Base-by-base conservation (phyloP, 2,329 filamentous ascomycete genomes). In the Neonectria coccinea region DNA sequence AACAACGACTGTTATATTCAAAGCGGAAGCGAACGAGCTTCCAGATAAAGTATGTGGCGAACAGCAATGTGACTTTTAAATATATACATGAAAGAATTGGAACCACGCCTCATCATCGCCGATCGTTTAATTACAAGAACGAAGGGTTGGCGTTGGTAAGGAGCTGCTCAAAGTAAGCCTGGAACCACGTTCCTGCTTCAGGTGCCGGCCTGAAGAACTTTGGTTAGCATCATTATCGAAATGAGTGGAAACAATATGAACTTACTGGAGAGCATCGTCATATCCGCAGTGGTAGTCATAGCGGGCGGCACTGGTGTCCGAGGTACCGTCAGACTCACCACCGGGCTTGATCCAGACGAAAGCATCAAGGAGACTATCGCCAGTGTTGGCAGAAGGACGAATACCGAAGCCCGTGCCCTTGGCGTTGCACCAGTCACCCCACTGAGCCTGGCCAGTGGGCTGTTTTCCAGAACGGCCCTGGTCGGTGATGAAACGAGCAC, bases 341-440 rank as follows among this genome's bases (percentile, higher is more conserved):
- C 89, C 89, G 5, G 89, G 89, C 84, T 91, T 92, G 70, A 91
- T 81, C 89, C 89, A 91, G 62, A 91, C 89, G 68, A 91, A 89
- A 44, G 89, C 88, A 75, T 92, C 90, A 36, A 85, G 81, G 18
- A 89, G 79, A 2, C 78, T 74, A 67, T 88, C 83, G 14, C 86
- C 87, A 9, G 89, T 91, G 73, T 86, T 80, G n/a, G 87, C 82
- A 4, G 85, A 86, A 2, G 89, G 88, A n/a, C 88, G 84, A n/a
- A 78, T 77, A 64, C 89, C 90, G 66, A 91, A 91, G 8, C 89
- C 89, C 56, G 88, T 87, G 33, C 84, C 86, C 33, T 80, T 84
- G 65, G 87, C 83, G 71, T 91, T 91, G 81, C 89, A 91, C 89
- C 89, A 91, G 74, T 91, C 83, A 45, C 88, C 89, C 87, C 88